Percentiles rank a stretch among this genome's conserved stretches.
Evolutionary conservation across 768 basidiomycete genomes (phyloP).

Genomic region (Rickenella mellea): DNA sequence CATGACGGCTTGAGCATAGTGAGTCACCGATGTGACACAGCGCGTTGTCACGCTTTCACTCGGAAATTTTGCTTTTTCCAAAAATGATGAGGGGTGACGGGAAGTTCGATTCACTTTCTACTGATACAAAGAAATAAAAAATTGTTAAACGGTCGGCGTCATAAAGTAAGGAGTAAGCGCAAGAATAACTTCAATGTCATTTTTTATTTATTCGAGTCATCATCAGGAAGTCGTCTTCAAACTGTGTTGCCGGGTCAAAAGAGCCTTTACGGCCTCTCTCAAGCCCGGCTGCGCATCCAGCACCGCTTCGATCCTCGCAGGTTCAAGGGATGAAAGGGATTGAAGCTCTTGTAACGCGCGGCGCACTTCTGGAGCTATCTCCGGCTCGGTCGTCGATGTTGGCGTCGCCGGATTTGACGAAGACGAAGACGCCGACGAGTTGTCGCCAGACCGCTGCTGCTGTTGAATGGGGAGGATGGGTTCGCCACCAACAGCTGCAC

Average conservation of each 20-base stretch:
- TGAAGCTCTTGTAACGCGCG: neutral
- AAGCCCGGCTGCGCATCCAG: neutral
- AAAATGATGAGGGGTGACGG: too few relatives aligned
- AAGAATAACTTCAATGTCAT: too few relatives aligned
- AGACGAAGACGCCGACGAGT: neutral
- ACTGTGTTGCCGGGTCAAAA: neutral
- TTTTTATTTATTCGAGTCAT: too few relatives aligned
- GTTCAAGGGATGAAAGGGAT: neutral
- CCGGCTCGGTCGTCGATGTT: neutral
- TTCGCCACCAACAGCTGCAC: neutral
- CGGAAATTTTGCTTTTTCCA: too few relatives aligned
- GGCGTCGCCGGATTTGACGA: neutral
- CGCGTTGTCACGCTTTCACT: too few relatives aligned
- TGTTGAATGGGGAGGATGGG: neutral
- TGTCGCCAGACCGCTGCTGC: neutral
- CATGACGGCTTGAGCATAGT: too few relatives aligned
- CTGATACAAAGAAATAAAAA: too few relatives aligned
- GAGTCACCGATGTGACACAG: too few relatives aligned
- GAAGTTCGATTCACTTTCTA: too few relatives aligned
- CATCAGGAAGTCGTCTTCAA: too few relatives aligned
- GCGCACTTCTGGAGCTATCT: neutral
- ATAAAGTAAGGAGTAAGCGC: too few relatives aligned
- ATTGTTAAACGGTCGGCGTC: too few relatives aligned
- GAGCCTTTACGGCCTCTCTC: neutral
- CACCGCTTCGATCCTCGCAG: neutral